These are phyloP conservation scores for Dothideomycetes sp. DNA, from an alignment of 2,329 filamentous ascomycete species.

Conservation along the genomic window DNA sequence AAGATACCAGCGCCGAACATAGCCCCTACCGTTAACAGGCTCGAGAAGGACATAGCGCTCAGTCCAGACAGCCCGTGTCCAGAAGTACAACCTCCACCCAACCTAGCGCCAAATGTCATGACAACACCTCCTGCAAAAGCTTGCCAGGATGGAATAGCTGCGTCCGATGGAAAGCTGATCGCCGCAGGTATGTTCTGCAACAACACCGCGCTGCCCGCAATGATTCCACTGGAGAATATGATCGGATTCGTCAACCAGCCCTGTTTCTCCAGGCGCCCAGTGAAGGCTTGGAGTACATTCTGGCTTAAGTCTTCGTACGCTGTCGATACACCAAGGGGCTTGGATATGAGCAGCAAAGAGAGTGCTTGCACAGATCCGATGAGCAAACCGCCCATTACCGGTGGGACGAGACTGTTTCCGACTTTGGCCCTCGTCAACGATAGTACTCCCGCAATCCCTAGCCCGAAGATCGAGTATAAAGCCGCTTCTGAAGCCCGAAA, in stretches of 20 bases:
- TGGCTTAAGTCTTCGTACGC: conserved; percentile 52
- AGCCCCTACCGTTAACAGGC: conserved; percentile 48
- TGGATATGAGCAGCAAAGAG: conserved; percentile 42
- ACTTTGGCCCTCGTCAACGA: no score
- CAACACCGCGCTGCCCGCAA: conserved; percentile 32
- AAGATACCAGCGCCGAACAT: conserved; percentile 43
- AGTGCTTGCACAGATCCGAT: conserved; percentile 48
- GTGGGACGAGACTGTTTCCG: conserved; percentile 29
- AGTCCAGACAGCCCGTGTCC: conserved; percentile 60
- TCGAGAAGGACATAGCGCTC: conserved; percentile 48
- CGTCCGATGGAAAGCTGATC: conserved; percentile 3
- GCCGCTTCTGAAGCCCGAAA: conserved; percentile 25
- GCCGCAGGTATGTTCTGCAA: no score
- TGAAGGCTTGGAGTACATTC: conserved; percentile 34
- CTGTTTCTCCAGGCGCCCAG: conserved; percentile 13
- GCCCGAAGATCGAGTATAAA: no score
- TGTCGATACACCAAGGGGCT: conserved; percentile 49
- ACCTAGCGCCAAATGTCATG: conserved; percentile 48
- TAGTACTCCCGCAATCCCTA: no score
- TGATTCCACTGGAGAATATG: conserved; percentile 42
- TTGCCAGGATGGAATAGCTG: conserved; percentile 10
- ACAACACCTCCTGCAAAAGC: conserved; percentile 44
- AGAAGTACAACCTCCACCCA: conserved; percentile 57
- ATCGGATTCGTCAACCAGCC: conserved; percentile 32
- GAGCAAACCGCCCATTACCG: conserved; percentile 44